These are phyloP conservation scores for Balakata baccata DNA, from an alignment of 345 rosid genomes.

Conservation along the genomic window DNA sequence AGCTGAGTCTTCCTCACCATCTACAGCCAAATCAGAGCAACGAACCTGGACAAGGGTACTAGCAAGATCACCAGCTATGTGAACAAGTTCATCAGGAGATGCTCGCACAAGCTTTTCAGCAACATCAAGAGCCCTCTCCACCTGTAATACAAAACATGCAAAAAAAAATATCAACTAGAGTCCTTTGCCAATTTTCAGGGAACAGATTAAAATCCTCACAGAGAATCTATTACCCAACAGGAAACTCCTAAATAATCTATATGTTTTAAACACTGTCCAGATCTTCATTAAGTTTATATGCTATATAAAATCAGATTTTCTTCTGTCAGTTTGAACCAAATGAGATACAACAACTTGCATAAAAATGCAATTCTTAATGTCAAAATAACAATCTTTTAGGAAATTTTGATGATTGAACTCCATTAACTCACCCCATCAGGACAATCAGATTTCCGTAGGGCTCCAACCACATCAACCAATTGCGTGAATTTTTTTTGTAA, in stretches of 20 bases:
- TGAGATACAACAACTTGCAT: slow-evolving; percentile 7
- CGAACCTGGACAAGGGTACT: slow-evolving; percentile 85
- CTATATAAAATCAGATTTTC: not conserved
- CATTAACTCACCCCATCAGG: slow-evolving; percentile 75
- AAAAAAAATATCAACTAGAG: not conserved
- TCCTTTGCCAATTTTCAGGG: slow-evolving; percentile 8
- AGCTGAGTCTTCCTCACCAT: slow-evolving; percentile 94
- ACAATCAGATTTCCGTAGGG: slow-evolving; percentile 85
- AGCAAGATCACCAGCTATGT: slow-evolving; percentile 70
- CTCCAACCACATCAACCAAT: slow-evolving; percentile 87
- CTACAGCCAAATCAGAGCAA: slow-evolving; percentile 78
- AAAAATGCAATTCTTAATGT: slow-evolving; percentile 7
- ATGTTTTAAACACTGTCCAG: not conserved
- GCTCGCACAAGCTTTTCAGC: slow-evolving; percentile 92
- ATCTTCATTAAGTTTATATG: not conserved
- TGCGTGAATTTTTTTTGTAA: slow-evolving; percentile 63
- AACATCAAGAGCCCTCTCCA: slow-evolving; percentile 79
- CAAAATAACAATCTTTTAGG: slow-evolving; percentile 6
- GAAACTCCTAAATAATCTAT: not conserved
- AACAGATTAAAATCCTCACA: not conserved
- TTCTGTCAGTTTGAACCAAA: slow-evolving; percentile 8
- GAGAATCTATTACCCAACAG: not conserved
- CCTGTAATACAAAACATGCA: slow-evolving; percentile 40
- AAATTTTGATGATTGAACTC: slow-evolving; percentile 19
- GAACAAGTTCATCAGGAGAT: slow-evolving; percentile 85